Evolutionary conservation across 768 basidiomycete genomes (phyloP).

Genomic region (Suillus subalutaceus): DNA sequence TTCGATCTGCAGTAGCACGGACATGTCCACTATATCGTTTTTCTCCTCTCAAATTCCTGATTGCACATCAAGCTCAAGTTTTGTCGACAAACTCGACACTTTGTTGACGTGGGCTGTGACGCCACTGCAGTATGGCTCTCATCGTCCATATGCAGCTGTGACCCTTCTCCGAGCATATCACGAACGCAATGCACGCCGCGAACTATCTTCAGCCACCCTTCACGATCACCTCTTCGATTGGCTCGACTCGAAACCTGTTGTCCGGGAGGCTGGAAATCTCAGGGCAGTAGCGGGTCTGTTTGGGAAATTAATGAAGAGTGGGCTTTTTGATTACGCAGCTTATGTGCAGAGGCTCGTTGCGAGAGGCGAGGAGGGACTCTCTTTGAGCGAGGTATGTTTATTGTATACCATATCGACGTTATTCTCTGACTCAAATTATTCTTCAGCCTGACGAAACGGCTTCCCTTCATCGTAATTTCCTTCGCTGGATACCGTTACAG

Average conservation of each 20-base stretch:
- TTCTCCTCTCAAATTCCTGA: conserved; percentile 49
- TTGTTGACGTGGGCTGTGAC: conserved; percentile 84
- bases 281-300: conserved; percentile 67
- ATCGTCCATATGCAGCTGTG: conserved; percentile 74
- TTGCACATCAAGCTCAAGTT: conserved; percentile 42
- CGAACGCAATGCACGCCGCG: conserved; percentile 64
- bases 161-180: conserved; percentile 69
- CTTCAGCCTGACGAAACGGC: conserved; percentile 16
- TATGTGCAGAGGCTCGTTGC: conserved; percentile 85
- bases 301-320: conserved; percentile 70
- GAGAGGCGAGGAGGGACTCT: conserved; percentile 68
- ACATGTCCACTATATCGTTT: conserved; percentile 58
- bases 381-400: conserved; percentile 50
- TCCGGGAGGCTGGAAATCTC: conserved; percentile 57
- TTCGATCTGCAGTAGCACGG: conserved; percentile 68
- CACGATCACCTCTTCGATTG: conserved; percentile 83
- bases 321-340: conserved; percentile 70
- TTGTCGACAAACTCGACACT: conserved; percentile 71
- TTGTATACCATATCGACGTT: background rate
- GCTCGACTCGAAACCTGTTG: conserved; percentile 70
- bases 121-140: conserved; percentile 79
- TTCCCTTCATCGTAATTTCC: conserved; percentile 71
- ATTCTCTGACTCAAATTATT: conserved; percentile 2
- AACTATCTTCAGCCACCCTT: conserved; percentile 59
- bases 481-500: conserved; percentile 74